Evolutionary conservation across 2,329 filamentous ascomycete genomes (phyloP), one percentile per base, ranked within the genome.

Genomic region (Alternaria sp.): DNA sequence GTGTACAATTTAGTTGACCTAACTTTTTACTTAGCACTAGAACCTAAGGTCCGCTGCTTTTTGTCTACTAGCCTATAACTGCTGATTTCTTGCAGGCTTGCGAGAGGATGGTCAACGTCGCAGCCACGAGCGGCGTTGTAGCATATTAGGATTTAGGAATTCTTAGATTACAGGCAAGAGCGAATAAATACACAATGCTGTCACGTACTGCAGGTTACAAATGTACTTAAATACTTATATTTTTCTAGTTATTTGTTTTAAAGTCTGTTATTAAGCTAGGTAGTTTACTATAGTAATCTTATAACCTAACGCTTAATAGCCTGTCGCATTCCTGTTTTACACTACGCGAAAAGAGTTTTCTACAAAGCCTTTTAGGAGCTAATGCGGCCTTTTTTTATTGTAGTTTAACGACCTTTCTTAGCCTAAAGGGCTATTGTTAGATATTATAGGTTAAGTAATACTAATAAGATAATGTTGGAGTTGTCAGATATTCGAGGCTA

Each of bases 101-200:
- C 24, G 41, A 42, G 40, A 42, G 26, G 23, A 23, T 42, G 40
- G 14, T 42, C 23, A 42, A 42, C 40, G 40, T 42, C 11, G 23
- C 40, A 42, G 40, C 28, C 40, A 42, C 23, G 21, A 42, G 40
- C 23, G 26, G 40, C 26, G 40, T 42, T 42, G 40, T 42, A 23
- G 21, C 14, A 24, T 41, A 41, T 24, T 7, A 41, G 39, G 24
- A 24, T 13, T 24, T 8, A 41, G 39, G 39, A 33, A 13, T 33
- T 33, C 6, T 33, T 8, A 28, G 37, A 17, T 41, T 17, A 41
- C 24, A 41, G 39, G 21, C 40, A 23, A 23, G 40, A 42, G 26
- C 26, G 23, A 26, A 26, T 28, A 23, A 26, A 28, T 14, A 26
- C 21, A 26, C 5, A 26, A 42, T 26, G 40, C 28, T 42, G 21